Conservation (phyloP, 306 rosid species). For the Lupinus albus region DNA sequence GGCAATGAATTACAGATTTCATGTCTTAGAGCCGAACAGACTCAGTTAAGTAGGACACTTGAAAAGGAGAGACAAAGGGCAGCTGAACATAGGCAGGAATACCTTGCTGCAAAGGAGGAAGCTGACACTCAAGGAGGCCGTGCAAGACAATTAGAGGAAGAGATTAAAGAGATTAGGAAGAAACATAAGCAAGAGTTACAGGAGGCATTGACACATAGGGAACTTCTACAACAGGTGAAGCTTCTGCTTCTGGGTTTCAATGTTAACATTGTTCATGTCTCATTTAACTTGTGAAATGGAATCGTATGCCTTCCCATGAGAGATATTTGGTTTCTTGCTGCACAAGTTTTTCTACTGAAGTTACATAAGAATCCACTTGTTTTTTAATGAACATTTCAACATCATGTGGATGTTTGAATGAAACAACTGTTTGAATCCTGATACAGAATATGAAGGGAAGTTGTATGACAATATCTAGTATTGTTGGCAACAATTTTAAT, state of each 20-base stretch:
- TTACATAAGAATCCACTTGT: slow-evolving; percentile 36
- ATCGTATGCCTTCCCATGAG: slow-evolving; percentile 1
- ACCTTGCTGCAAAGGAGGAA: slow-evolving; percentile 94
- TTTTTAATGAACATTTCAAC: slow-evolving; percentile 18
- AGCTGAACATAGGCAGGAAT: slow-evolving; percentile 96
- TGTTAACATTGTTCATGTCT: slow-evolving; percentile 27
- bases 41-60: slow-evolving; percentile 86
- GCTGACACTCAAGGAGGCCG: slow-evolving; percentile 98
- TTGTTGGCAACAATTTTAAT: slow-evolving; percentile 23
- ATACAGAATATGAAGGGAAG: slow-evolving; percentile 19
- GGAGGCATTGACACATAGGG: slow-evolving; percentile 78
- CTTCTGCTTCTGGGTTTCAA: slow-evolving; percentile 31
- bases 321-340: slow-evolving; percentile 19
- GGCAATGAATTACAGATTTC: slow-evolving; percentile 73
- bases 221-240: slow-evolving; percentile 88
- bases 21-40: slow-evolving; percentile 94
- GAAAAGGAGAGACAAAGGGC: slow-evolving; percentile 99
- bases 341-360: slow-evolving; percentile 10
- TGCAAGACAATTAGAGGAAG: slow-evolving; percentile 86
- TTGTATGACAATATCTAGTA: slow-evolving; percentile 21
- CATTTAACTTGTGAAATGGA: slow-evolving; percentile 14
- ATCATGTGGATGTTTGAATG: slow-evolving; percentile 22
- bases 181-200: slow-evolving; percentile 94
- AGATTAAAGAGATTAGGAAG: slow-evolving; percentile 70
- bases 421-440: slow-evolving; percentile 26